Percentiles rank a stretch among this genome's conserved stretches.
Evolutionary conservation across 2,329 filamentous ascomycete genomes (phyloP).

Genomic region (Aspergillus sojae): DNA sequence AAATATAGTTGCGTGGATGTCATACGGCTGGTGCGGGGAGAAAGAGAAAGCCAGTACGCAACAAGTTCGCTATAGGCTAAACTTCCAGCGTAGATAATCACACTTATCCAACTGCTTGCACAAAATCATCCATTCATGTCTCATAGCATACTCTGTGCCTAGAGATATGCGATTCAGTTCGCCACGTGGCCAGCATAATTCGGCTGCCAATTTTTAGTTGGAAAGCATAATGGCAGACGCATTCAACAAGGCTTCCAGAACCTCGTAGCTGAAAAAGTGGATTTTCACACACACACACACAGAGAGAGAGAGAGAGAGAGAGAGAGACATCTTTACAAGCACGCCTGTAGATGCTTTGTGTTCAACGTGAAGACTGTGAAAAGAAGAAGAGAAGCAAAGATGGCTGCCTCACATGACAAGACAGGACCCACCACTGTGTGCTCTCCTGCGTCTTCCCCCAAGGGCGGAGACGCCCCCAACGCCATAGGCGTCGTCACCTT

Average conservation of each 20-base stretch:
- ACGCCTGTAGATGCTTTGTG: background rate
- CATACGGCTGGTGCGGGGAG: background rate
- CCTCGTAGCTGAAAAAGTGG: conserved; percentile 3
- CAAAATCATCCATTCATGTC: conserved; percentile 15
- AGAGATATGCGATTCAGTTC: conserved; percentile 9
- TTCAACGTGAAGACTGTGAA: background rate
- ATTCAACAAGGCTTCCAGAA: conserved; percentile 18
- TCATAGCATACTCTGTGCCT: conserved; percentile 11
- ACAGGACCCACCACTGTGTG: conserved; percentile 64
- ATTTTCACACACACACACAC: background rate
- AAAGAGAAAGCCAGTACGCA: background rate
- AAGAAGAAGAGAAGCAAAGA: background rate
- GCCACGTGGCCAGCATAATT: conserved; percentile 19
- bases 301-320: too few relatives aligned
- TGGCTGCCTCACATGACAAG: conserved; percentile 60
- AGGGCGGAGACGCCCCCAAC: conserved; percentile 39
- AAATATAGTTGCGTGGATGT: background rate
- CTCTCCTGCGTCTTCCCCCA: conserved; percentile 59
- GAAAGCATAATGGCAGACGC: background rate
- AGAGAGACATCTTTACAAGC: background rate
- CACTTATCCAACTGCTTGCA: background rate
- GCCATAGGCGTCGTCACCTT: conserved; percentile 54
- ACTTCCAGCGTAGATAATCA: background rate
- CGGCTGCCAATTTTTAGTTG: background rate
- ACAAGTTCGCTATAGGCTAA: background rate